These are phyloP conservation scores for Globisporangium okanoganense DNA, from an alignment of 352 stramenopile genomes.

Conservation along the genomic window DNA sequence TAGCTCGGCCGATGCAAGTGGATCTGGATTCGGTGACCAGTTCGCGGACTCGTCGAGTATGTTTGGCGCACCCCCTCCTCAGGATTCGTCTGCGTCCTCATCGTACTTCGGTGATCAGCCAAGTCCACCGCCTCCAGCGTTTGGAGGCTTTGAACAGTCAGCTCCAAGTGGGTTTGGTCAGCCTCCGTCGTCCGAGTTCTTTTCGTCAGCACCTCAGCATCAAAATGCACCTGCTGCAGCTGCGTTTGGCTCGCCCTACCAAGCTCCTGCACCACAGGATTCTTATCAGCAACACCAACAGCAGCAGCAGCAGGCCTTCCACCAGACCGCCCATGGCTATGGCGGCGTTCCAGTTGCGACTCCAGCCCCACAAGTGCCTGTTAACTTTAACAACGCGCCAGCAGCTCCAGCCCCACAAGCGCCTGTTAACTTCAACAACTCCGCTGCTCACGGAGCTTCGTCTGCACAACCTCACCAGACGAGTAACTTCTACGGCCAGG, in stretches of 20 bases:
- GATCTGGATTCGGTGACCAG: slow-evolving; percentile 7
- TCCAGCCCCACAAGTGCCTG: not conserved
- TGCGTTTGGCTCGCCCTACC: not conserved
- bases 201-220: slow-evolving; percentile 27
- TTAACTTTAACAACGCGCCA: not conserved
- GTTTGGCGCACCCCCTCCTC: slow-evolving; percentile 8
- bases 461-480: not conserved
- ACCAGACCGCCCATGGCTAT: slow-evolving; percentile 7
- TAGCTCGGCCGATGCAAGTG: slow-evolving; percentile 2
- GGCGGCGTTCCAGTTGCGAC: not conserved
- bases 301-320: slow-evolving; percentile 12
- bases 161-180: slow-evolving; percentile 7
- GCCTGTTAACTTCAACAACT: slow-evolving; percentile 1
- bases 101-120: slow-evolving; percentile 14
- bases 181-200: slow-evolving; percentile 30
- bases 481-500: not conserved
- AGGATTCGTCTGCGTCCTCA: not conserved
- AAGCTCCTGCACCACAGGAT: not conserved
- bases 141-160: slow-evolving; percentile 24
- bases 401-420: not conserved
- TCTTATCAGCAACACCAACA: not conserved
- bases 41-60: slow-evolving; percentile 5
- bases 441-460: not conserved
- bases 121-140: slow-evolving; percentile 16
- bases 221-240: not conserved